Conservation (phyloP, 768 basidiomycete species). For the Chalciporus piperatus region DNA sequence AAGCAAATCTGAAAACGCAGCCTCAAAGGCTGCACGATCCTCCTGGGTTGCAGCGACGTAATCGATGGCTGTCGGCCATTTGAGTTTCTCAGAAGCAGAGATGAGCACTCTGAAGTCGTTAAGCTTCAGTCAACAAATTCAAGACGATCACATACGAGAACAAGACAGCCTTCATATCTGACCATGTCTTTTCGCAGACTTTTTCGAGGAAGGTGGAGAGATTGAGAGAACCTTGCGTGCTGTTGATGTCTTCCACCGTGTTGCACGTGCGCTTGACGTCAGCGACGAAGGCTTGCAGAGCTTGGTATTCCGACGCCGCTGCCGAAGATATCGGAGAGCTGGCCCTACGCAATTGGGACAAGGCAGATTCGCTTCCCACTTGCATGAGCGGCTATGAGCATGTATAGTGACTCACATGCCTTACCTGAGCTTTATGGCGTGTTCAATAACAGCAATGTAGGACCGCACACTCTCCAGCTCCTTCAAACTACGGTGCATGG, state of each 20-base stretch:
- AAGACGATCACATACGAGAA: constrained; percentile 48
- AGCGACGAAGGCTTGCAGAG: constrained; percentile 59
- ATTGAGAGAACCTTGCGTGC: constrained; percentile 51
- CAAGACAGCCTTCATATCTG: constrained; percentile 63
- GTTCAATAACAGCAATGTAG: constrained; percentile 75
- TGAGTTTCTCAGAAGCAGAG: constrained; percentile 63
- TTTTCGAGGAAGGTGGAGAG: constrained; percentile 60
- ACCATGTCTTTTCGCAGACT: constrained; percentile 74
- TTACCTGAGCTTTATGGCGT: constrained; percentile 70
- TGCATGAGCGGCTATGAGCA: constrained; percentile 5
- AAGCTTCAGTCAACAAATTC: background rate
- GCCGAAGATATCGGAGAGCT: constrained; percentile 41
- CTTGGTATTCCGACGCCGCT: constrained; percentile 55
- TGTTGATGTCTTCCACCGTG: constrained; percentile 42
- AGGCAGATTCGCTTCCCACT: constrained; percentile 52
- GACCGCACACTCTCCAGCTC: constrained; percentile 72
- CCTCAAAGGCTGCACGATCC: constrained; percentile 66
- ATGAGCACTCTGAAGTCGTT: constrained; percentile 53
- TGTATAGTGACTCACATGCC: constrained; percentile 13
- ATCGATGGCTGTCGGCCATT: constrained; percentile 83
- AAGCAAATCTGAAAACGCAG: constrained; percentile 73
- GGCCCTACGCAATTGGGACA: constrained; percentile 46
- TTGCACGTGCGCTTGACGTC: constrained; percentile 46
- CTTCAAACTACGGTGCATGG: constrained; percentile 69
- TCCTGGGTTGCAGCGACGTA: constrained; percentile 50